Conservation (phyloP, 805 yeast species). For the Cyberlindnera nakhonratchasimensis region DNA sequence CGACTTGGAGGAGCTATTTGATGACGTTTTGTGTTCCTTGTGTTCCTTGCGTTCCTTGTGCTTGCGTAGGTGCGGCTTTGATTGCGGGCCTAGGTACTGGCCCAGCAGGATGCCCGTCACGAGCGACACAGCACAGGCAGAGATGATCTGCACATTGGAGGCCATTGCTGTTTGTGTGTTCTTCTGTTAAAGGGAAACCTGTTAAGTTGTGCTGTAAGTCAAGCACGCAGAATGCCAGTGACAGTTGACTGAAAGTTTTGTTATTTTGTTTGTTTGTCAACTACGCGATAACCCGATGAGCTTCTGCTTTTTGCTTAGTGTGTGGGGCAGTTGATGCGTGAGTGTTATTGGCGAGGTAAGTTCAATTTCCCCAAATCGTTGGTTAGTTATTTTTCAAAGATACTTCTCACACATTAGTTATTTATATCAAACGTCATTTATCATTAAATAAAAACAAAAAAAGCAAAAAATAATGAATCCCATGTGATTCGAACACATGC, state of each 20-base stretch:
- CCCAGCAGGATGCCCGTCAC: constrained; percentile 35
- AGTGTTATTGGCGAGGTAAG: too few relatives aligned
- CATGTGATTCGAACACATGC: constrained; percentile 26
- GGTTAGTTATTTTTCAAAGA: too few relatives aligned
- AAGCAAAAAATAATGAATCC: constrained; percentile 21
- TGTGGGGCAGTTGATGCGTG: background rate
- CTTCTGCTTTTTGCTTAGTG: background rate
- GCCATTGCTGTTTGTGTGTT: constrained; percentile 14
- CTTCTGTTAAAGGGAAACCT: background rate
- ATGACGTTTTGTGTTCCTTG: constrained; percentile 3
- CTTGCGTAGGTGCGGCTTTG: constrained; percentile 2
- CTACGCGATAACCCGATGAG: background rate
- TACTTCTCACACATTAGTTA: too few relatives aligned
- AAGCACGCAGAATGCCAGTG: too few relatives aligned
- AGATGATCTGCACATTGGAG: constrained; percentile 27
- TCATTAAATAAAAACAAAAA: too few relatives aligned
- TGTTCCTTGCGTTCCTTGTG: constrained; percentile 6
- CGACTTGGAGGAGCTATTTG: constrained; percentile 6
- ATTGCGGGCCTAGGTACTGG: constrained; percentile 16
- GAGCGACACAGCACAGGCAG: constrained; percentile 37
- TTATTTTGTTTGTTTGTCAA: background rate
- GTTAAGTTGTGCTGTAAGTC: background rate
- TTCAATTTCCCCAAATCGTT: background rate
- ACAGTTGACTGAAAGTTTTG: too few relatives aligned
- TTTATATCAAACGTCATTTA: too few relatives aligned